phyloP scores from a whole-genome alignment of 1,139 yeast species.

The Lodderomyces pseudojiufengensis region DNA sequence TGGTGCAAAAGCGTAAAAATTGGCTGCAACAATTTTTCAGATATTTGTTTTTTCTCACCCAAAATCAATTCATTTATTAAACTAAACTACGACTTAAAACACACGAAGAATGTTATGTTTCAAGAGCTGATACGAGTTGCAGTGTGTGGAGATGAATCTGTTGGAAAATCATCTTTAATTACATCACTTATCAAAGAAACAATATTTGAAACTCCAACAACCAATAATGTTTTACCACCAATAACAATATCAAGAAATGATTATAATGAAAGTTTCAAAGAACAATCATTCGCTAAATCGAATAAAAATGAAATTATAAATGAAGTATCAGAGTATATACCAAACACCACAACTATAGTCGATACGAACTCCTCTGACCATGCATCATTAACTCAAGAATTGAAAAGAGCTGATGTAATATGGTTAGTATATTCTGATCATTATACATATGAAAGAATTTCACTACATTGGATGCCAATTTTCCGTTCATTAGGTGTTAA shows the following conservation, averaged over 20 bases:
- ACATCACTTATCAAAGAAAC: slow-evolving; percentile 78
- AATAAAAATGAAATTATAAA: slow-evolving; percentile 8
- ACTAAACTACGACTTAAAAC: too few relatives aligned
- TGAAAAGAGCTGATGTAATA: slow-evolving; percentile 83
- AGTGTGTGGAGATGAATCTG: slow-evolving; percentile 94
- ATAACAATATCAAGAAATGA: slow-evolving; percentile 58
- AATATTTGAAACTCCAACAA: slow-evolving; percentile 62
- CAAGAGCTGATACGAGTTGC: slow-evolving; percentile 67
- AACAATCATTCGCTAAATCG: slow-evolving; percentile 14
- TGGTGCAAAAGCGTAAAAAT: too few relatives aligned
- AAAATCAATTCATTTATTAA: too few relatives aligned
- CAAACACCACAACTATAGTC: slow-evolving; percentile 65
- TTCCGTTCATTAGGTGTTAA: slow-evolving; percentile 91
- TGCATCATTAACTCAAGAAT: slow-evolving; percentile 59
- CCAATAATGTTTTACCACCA: slow-evolving; percentile 79
- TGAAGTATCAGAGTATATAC: slow-evolving; percentile 44
- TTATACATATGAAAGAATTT: slow-evolving; percentile 87
- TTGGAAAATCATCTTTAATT: slow-evolving; percentile 76
- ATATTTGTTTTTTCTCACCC: too few relatives aligned
- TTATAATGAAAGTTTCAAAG: slow-evolving; percentile 29
- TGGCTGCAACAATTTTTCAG: too few relatives aligned
- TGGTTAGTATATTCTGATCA: slow-evolving; percentile 93
- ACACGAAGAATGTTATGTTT: slow-evolving; percentile 31
- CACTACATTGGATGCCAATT: slow-evolving; percentile 91
- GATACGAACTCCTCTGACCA: slow-evolving; percentile 77